These are phyloP conservation scores for Nakaseomyces delphensis DNA, from an alignment of 1,139 yeast species.

Conservation along the genomic window DNA sequence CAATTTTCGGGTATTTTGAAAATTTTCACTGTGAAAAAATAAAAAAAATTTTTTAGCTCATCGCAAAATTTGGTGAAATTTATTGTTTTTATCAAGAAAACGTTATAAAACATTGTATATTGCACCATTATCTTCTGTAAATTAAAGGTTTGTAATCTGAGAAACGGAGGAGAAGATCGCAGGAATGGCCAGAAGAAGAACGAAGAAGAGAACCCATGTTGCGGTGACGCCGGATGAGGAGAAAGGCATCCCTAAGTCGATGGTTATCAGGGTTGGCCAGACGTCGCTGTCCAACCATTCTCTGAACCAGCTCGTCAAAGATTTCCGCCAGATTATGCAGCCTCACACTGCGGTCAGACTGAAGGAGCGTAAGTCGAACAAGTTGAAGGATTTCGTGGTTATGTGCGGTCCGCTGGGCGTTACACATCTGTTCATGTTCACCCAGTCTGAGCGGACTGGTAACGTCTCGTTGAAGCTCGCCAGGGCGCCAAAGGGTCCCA, in stretches of 20 bases:
- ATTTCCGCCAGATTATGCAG: slow-evolving; percentile 84
- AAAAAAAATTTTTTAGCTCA: slow-evolving; percentile 6
- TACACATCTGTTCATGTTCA: slow-evolving; percentile 75
- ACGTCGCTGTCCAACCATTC: slow-evolving; percentile 72
- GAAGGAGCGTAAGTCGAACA: slow-evolving; percentile 78
- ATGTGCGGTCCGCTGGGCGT: slow-evolving; percentile 98
- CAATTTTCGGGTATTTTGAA: not conserved
- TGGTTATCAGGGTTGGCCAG: slow-evolving; percentile 80
- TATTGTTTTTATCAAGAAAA: too few species aligned
- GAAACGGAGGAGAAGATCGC: too few species aligned
- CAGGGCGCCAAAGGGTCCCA: slow-evolving; percentile 90
- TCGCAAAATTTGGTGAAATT: slow-evolving; percentile 10
- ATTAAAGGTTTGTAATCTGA: too few species aligned
- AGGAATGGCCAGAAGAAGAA: slow-evolving; percentile 8
- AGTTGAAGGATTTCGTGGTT: slow-evolving; percentile 79
- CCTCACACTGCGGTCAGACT: slow-evolving; percentile 92
- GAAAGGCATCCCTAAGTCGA: slow-evolving; percentile 72
- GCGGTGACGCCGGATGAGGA: slow-evolving; percentile 53
- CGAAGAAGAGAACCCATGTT: slow-evolving; percentile 44
- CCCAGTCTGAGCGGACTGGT: slow-evolving; percentile 71
- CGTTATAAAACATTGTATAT: not conserved
- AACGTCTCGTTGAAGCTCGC: slow-evolving; percentile 76
- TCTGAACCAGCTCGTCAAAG: slow-evolving; percentile 73
- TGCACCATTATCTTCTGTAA: too few species aligned
- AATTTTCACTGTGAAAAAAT: slow-evolving; percentile 8